These are phyloP conservation scores for Rutstroemia sydowiana DNA, from an alignment of 2,329 filamentous ascomycete species.

Conservation along the genomic window DNA sequence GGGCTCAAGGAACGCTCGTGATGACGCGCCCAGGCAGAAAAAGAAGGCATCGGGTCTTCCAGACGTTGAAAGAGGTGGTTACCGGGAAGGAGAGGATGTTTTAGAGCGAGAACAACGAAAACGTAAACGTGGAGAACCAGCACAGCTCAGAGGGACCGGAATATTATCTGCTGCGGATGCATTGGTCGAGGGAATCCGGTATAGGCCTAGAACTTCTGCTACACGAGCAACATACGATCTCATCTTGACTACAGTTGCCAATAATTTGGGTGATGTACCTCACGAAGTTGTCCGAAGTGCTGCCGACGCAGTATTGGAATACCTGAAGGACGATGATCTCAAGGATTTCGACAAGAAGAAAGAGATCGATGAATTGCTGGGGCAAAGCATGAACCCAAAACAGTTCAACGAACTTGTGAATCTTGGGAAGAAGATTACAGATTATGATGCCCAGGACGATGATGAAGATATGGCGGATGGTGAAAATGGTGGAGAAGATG, in stretches of 20 bases:
- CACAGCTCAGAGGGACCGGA: constrained; percentile 63
- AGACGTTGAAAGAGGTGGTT: constrained; percentile 65
- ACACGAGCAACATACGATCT: constrained; percentile 92
- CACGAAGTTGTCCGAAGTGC: constrained; percentile 89
- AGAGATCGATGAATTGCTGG: constrained; percentile 88
- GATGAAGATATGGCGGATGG: constrained; percentile 79
- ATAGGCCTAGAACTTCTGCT: constrained; percentile 82
- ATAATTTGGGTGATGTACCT: constrained; percentile 83
- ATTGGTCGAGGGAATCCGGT: constrained; percentile 83
- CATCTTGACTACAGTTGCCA: constrained; percentile 84
- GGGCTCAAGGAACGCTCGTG: constrained; percentile 76
- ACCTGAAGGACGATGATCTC: constrained; percentile 87
- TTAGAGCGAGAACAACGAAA: constrained; percentile 79
- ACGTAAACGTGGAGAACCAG: constrained; percentile 67
- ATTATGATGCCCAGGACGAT: constrained; percentile 94
- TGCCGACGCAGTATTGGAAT: constrained; percentile 84
- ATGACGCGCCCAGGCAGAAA: constrained; percentile 73
- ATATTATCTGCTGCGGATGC: constrained; percentile 80
- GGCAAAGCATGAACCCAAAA: constrained; percentile 73
- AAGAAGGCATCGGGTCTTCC: constrained; percentile 59
- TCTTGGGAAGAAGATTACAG: constrained; percentile 95
- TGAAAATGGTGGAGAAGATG: constrained; percentile 56
- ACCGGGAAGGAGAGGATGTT: constrained; percentile 77
- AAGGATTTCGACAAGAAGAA: constrained; percentile 99
- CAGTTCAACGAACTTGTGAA: constrained; percentile 97